These are phyloP conservation scores for Malassezia cuniculi DNA, from an alignment of 1,284 basidiomycete genomes.

Conservation along the genomic window DNA sequence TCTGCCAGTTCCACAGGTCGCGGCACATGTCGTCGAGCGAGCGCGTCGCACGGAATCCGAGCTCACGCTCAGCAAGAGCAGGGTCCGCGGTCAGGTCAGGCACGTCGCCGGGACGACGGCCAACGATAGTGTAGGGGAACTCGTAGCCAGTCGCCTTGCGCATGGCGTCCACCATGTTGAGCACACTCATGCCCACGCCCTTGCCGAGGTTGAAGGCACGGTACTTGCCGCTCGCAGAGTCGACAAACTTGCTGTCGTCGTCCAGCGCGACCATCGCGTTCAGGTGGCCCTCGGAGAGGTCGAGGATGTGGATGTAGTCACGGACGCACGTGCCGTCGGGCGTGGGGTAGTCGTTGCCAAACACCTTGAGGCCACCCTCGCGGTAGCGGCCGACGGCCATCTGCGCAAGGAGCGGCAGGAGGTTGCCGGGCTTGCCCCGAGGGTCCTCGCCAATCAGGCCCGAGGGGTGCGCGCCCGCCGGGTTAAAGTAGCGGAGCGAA, in stretches of 20 bases:
- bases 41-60: constrained; percentile 72
- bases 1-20: constrained; percentile 45
- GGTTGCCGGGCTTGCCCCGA: constrained; percentile 80
- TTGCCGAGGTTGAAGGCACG: constrained; percentile 95
- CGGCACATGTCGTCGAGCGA: constrained; percentile 33
- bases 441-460: constrained; percentile 94
- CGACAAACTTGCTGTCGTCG: constrained; percentile 52
- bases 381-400: constrained; percentile 86
- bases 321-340: constrained; percentile 67
- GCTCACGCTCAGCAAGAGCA: constrained; percentile 74
- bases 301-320: constrained; percentile 94
- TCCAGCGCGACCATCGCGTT: constrained; percentile 75
- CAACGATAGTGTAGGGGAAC: constrained; percentile 64
- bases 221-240: constrained; percentile 51
- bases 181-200: constrained; percentile 79
- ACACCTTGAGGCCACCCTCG: constrained; percentile 70
- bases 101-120: constrained; percentile 77
- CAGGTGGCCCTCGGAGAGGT: constrained; percentile 83
- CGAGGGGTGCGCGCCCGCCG: constrained; percentile 89
- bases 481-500: constrained; percentile 91
- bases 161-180: constrained; percentile 94
- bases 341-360: constrained; percentile 95
- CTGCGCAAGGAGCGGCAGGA: constrained; percentile 83
- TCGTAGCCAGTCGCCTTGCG: constrained; percentile 77
- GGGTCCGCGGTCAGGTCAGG: constrained; percentile 95